Evolutionary conservation across 1,284 basidiomycete genomes (phyloP).

Genomic region (Ustilago curta): DNA sequence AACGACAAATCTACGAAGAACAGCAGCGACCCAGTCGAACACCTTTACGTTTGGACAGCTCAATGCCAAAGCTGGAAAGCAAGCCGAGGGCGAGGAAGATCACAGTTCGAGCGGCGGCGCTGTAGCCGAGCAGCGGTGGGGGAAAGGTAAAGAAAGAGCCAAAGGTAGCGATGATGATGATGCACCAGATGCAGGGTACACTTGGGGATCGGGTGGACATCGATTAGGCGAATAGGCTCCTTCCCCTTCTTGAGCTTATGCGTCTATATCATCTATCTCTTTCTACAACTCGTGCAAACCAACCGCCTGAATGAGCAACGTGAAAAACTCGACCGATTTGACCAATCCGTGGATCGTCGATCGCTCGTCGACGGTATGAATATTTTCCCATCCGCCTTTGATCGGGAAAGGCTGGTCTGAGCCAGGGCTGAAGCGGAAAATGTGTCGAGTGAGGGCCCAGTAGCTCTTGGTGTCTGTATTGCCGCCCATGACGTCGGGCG

Average conservation of each 20-base stretch:
- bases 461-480: slow-evolving; percentile 74
- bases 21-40: slow-evolving; percentile 16
- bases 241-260: background rate
- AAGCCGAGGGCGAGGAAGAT: slow-evolving; percentile 30
- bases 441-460: slow-evolving; percentile 73
- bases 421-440: slow-evolving; percentile 73
- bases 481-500: slow-evolving; percentile 74
- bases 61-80: slow-evolving; percentile 3
- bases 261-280: background rate
- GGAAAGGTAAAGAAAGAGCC: slow-evolving; percentile 26
- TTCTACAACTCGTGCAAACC: slow-evolving; percentile 18
- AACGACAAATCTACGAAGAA: slow-evolving; percentile 30
- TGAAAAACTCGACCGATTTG: slow-evolving; percentile 72
- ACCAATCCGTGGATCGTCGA: slow-evolving; percentile 69
- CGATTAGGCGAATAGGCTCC: slow-evolving; percentile 23
- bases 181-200: slow-evolving; percentile 16
- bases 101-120: slow-evolving; percentile 52
- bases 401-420: slow-evolving; percentile 43
- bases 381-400: slow-evolving; percentile 63
- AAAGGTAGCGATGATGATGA: slow-evolving; percentile 37
- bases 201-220: slow-evolving; percentile 24
- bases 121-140: slow-evolving; percentile 48
- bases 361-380: slow-evolving; percentile 78
- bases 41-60: slow-evolving; percentile 49
- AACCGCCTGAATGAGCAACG: slow-evolving; percentile 72